Evolutionary conservation across 2,329 filamentous ascomycete genomes (phyloP), one percentile per base, ranked within the genome.

Genomic region (Aspergillus ibericus): DNA sequence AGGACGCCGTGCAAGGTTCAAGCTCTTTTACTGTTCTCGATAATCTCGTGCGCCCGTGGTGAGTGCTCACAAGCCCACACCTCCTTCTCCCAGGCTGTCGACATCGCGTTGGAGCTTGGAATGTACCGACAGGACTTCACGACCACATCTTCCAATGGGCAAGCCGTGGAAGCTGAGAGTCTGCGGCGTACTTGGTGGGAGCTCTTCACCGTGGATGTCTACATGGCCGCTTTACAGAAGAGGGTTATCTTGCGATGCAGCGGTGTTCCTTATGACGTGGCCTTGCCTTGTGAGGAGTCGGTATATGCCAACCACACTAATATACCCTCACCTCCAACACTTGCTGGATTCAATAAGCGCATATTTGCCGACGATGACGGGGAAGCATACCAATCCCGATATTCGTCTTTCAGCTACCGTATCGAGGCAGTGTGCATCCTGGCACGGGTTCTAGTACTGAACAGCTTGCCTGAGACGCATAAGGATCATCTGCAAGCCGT

Each of bases 111-210:
- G 12, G 85, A 91, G 58, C 82, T 96, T 25, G 88, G 89, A 0
- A 85, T 96, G 76, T 87, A 96, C 68, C 84, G 84, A 3, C 80
- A 84, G 53, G 82, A 84, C 0, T 96, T 88, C 71, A 72, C 73
- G 8, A 53, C 66, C 1, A 64, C 70, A 12, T 48, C 65, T 13
- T 65, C 63, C 29, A 29, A 65, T 15, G 61, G 87, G 88, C 6
- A 83, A 85, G 61, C 66, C 0, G 78, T 90, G 1, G 71, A 93
- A 16, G 90, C 93, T 69, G 92, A 96, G 74, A 91, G 89, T 70
- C 89, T 90, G 84, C 84, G 91, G 29, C 81, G 92, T 60, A 96
- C 92, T 0, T 96, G 92, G 92, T 96, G 92, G 92, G 91, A 84
- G 66, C 68, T 90, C 27, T 92, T 88, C 68, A 83, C 90, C 29